Conservation (phyloP, 2,329 filamentous ascomycete species). For the Gremmenia infestans region DNA sequence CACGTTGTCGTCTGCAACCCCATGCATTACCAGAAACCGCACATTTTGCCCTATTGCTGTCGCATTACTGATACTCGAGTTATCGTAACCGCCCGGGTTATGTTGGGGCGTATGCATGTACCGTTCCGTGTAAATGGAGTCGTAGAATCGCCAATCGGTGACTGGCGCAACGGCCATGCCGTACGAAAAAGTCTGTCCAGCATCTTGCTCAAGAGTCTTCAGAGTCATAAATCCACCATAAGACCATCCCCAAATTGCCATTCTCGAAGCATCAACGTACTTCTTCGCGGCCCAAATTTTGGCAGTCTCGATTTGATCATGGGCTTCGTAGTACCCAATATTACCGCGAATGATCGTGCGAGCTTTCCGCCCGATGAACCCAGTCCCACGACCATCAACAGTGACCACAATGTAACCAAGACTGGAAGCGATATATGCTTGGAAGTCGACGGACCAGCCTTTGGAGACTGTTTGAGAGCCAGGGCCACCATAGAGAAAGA, state of each 20-base stretch:
- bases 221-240: slow-evolving; percentile 94
- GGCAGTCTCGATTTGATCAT: slow-evolving; percentile 87
- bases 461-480: slow-evolving; percentile 86
- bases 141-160: slow-evolving; percentile 97
- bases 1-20: slow-evolving; percentile 94
- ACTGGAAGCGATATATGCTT: slow-evolving; percentile 77
- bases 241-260: slow-evolving; percentile 98
- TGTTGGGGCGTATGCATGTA: slow-evolving; percentile 95
- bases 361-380: slow-evolving; percentile 78
- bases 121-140: slow-evolving; percentile 88
- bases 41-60: slow-evolving; percentile 69
- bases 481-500: slow-evolving; percentile 90
- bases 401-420: slow-evolving; percentile 94
- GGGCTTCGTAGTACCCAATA: slow-evolving; percentile 77
- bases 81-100: slow-evolving; percentile 73
- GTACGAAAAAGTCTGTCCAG: slow-evolving; percentile 84
- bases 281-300: slow-evolving; percentile 74
- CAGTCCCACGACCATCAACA: slow-evolving; percentile 88
- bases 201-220: slow-evolving; percentile 90
- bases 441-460: slow-evolving; percentile 79
- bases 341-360: slow-evolving; percentile 79
- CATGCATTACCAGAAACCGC: slow-evolving; percentile 93
- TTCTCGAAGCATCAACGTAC: slow-evolving; percentile 76
- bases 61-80: slow-evolving; percentile 69
- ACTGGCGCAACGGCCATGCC: slow-evolving; percentile 98